phyloP scores from a whole-genome alignment of 208 protist species.

The Crithidia acanthocephali region DNA sequence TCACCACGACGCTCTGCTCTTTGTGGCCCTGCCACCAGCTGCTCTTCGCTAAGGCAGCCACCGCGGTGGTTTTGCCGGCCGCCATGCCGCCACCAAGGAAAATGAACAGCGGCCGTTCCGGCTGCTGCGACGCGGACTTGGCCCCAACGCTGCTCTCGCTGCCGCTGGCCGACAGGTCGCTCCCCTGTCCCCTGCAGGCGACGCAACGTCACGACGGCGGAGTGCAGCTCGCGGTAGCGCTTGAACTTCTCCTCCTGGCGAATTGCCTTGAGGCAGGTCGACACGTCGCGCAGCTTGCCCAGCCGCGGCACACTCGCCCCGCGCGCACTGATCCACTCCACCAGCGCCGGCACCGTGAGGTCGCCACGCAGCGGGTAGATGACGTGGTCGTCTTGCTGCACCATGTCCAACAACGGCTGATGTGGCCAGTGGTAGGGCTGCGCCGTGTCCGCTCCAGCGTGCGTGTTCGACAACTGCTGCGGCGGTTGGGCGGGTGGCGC shows the following conservation, averaged over 20 bases:
- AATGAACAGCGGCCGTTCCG: constrained; percentile 76
- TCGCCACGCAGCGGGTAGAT: constrained; percentile 52
- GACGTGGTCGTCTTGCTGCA: constrained; percentile 30
- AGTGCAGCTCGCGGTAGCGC: constrained; percentile 54
- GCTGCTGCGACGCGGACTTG: not conserved
- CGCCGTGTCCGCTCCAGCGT: not conserved
- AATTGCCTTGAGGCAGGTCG: constrained; percentile 57
- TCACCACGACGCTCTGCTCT: constrained; percentile 76
- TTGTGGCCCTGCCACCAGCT: constrained; percentile 81
- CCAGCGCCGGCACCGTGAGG: constrained; percentile 43
- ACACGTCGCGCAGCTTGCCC: constrained; percentile 43
- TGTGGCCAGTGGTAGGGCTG: not conserved
- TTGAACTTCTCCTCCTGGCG: constrained; percentile 60
- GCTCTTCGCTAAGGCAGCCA: constrained; percentile 69
- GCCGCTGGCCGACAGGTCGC: not conserved
- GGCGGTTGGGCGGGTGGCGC: not conserved
- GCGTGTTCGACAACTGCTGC: not conserved
- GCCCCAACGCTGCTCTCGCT: not conserved
- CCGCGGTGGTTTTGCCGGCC: constrained; percentile 86
- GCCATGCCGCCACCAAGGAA: constrained; percentile 92
- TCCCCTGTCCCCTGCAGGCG: constrained; percentile 52
- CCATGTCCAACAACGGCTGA: constrained; percentile 15
- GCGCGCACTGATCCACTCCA: constrained; percentile 63
- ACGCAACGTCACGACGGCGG: constrained; percentile 65
- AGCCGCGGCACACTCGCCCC: constrained; percentile 40